phyloP scores from a whole-genome alignment of 129 eudicot species.

The Silybum marianum region DNA sequence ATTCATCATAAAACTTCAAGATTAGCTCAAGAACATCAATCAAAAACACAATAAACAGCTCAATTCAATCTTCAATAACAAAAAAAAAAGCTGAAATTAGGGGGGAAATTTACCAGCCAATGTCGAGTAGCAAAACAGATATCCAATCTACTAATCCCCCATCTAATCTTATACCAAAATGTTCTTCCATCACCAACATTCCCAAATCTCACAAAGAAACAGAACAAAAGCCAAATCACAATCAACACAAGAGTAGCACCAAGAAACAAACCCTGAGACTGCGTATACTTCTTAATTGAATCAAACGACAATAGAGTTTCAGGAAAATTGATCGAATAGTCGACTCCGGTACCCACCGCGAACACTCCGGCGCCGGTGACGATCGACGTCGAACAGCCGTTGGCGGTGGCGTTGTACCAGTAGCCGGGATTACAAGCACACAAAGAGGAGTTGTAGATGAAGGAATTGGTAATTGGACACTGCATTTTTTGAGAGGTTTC shows the following conservation, averaged over 20 bases:
- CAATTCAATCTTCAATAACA: too few relatives aligned
- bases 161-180: conserved; percentile 68
- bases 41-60: background rate
- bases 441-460: conserved; percentile 52
- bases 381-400: conserved; percentile 42
- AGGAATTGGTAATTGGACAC: conserved; percentile 37
- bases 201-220: conserved; percentile 54
- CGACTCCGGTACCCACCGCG: conserved; percentile 55
- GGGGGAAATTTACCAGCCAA: conserved; percentile 57
- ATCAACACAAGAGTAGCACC: conserved; percentile 68
- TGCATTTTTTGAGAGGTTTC: conserved; percentile 10
- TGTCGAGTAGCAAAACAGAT: conserved; percentile 77
- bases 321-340: conserved; percentile 53
- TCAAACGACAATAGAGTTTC: conserved; percentile 67
- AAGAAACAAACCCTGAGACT: conserved; percentile 74
- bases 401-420: conserved; percentile 48
- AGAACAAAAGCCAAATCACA: conserved; percentile 59
- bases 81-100: too few relatives aligned
- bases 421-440: conserved; percentile 84
- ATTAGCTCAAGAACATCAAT: background rate
- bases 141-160: conserved; percentile 95
- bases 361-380: conserved; percentile 24
- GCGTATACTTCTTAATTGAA: conserved; percentile 66
- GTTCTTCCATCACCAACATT: conserved; percentile 71
- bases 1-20: background rate